Percentiles rank a stretch among this genome's conserved stretches.
Conservation (phyloP, 495 filamentous ascomycete genomes). For the Penicillium simplicissimum region DNA sequence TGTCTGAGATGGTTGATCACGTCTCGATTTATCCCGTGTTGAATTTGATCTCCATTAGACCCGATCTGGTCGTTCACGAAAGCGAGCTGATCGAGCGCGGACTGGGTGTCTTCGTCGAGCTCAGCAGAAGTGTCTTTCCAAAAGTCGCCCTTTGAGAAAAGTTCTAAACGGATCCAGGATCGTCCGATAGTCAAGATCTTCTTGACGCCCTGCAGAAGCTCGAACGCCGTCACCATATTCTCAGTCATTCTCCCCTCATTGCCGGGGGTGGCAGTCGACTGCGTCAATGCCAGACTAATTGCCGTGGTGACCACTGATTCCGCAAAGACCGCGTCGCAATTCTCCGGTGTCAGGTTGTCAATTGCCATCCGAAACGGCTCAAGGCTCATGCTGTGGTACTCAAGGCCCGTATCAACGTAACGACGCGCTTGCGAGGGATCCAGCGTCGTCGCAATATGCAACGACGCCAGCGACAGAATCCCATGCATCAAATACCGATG, state of each 20-base stretch:
- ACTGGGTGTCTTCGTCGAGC: slow-evolving; percentile 21
- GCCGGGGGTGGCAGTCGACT: slow-evolving; percentile 25
- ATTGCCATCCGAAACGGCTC: slow-evolving; percentile 45
- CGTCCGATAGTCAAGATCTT: slow-evolving; percentile 28
- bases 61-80: slow-evolving; percentile 23
- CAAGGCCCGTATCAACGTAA: slow-evolving; percentile 45
- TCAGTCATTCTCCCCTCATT: slow-evolving; percentile 28
- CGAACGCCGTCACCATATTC: slow-evolving; percentile 29
- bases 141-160: slow-evolving; percentile 26
- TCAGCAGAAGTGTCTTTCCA: slow-evolving; percentile 15
- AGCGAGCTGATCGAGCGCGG: slow-evolving; percentile 19
- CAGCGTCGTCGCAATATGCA: slow-evolving; percentile 46
- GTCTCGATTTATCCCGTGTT: slow-evolving; percentile 22
- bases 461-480: slow-evolving; percentile 50
- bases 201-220: slow-evolving; percentile 34
- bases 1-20: slow-evolving; percentile 28
- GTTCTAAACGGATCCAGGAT: slow-evolving; percentile 26
- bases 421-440: slow-evolving; percentile 30
- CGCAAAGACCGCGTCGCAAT: slow-evolving; percentile 48
- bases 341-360: slow-evolving; percentile 38
- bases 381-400: slow-evolving; percentile 48
- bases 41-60: slow-evolving; percentile 11
- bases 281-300: slow-evolving; percentile 43
- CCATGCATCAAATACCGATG: slow-evolving; percentile 54
- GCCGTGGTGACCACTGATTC: slow-evolving; percentile 50